A percentile compares a stretch with the other conserved stretches of the same genome.
phyloP scores from a whole-genome alignment of 2,329 filamentous ascomycete species.

The Rhytidhysteron rufulum region DNA sequence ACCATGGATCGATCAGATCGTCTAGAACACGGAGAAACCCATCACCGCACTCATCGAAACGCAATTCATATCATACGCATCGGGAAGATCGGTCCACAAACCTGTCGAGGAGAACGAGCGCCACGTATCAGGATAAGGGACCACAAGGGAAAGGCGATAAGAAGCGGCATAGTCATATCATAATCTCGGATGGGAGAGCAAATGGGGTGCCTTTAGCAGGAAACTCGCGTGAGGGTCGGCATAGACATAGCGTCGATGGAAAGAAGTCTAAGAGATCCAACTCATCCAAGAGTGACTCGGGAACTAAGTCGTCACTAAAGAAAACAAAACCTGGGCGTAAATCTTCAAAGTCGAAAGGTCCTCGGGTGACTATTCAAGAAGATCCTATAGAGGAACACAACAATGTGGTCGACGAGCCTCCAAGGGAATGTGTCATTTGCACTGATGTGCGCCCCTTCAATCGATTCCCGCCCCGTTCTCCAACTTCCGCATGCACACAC shows the following conservation, averaged over 20 bases:
- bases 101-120: no score
- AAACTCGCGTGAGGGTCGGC: no score
- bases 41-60: background rate
- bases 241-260: background rate
- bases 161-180: background rate
- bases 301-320: background rate
- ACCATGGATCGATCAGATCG: background rate
- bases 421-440: conserved; percentile 33
- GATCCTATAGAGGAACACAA: background rate
- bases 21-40: background rate
- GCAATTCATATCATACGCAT: background rate
- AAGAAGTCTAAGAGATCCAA: background rate
- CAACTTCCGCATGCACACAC: conserved; percentile 34
- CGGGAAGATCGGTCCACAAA: no score
- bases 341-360: background rate
- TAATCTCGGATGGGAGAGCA: background rate
- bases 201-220: background rate
- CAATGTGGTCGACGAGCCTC: background rate
- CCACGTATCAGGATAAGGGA: no score
- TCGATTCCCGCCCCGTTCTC: conserved; percentile 28
- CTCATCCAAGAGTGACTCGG: background rate
- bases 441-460: conserved; percentile 23
- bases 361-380: background rate
- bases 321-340: background rate
- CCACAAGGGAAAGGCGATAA: no score